phyloP scores from a whole-genome alignment of 2,329 filamentous ascomycete species.

The Pseudocercospora fuligena region DNA sequence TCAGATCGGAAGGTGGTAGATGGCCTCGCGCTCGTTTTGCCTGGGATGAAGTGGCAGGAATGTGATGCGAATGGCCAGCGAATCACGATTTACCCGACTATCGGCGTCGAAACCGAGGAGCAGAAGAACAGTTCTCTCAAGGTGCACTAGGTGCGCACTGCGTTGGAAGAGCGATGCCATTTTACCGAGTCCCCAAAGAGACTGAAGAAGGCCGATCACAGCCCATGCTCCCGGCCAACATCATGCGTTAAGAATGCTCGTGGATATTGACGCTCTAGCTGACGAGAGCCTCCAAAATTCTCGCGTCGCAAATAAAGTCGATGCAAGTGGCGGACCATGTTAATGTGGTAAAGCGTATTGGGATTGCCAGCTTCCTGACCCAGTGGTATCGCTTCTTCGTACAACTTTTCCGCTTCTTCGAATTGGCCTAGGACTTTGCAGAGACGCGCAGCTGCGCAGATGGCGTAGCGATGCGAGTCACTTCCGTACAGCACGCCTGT shows the following conservation, averaged over 20 bases:
- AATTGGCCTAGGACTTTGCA: neutral
- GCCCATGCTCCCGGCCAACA: too few species aligned
- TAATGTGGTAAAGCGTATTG: neutral
- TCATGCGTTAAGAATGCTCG: neutral
- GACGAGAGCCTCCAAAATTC: neutral
- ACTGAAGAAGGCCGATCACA: too few species aligned
- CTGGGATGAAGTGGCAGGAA: slow-evolving; percentile 15
- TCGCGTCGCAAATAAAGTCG: neutral
- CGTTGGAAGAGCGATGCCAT: too few species aligned
- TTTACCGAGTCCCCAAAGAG: too few species aligned
- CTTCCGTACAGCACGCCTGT: neutral
- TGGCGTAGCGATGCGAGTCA: neutral
- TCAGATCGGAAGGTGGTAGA: neutral
- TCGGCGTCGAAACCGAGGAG: slow-evolving; percentile 7
- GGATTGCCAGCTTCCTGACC: neutral
- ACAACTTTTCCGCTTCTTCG: neutral
- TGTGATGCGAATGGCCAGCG: neutral
- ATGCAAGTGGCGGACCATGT: neutral
- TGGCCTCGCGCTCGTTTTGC: slow-evolving; percentile 8
- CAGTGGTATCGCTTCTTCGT: neutral
- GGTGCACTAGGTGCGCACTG: too few species aligned
- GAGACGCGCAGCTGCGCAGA: neutral
- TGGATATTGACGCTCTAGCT: neutral
- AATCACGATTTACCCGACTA: slow-evolving; percentile 1
- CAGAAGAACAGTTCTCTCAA: slow-evolving; percentile 9